Conservation (phyloP, 2,329 filamentous ascomycete species). For the Hawksworthiomyces lignivorus region DNA sequence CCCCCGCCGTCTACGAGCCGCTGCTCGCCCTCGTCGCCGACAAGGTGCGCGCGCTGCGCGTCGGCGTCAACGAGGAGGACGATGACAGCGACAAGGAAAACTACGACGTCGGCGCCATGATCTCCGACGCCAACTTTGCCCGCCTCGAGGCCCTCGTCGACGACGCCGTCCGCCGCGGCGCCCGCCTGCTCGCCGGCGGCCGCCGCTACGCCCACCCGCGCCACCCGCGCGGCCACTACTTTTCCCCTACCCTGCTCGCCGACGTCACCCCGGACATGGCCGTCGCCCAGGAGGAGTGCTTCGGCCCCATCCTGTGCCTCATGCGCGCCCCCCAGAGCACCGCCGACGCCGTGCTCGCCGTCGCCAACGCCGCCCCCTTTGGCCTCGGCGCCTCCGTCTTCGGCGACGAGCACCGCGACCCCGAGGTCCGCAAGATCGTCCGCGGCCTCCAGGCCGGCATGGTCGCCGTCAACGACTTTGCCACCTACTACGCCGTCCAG, state of each 20-base stretch:
- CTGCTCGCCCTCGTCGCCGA: conserved; percentile 65
- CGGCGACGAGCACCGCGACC: conserved; percentile 51
- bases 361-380: conserved; percentile 80
- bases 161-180: conserved; percentile 71
- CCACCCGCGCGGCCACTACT: conserved; percentile 79
- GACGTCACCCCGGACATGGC: conserved; percentile 80
- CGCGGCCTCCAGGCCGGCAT: conserved; percentile 70
- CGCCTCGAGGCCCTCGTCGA: conserved; percentile 68
- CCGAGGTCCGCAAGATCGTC: conserved; percentile 57
- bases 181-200: conserved; percentile 74
- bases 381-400: conserved; percentile 87
- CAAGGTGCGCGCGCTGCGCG: conserved; percentile 64
- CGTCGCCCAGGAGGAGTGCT: conserved; percentile 86
- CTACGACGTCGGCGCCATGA: conserved; percentile 82
- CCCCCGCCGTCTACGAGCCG: conserved; percentile 65
- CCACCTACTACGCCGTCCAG: conserved; percentile 85
- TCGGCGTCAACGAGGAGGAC: conserved; percentile 48
- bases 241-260: conserved; percentile 81
- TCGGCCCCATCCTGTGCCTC: conserved; percentile 81
- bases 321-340: conserved; percentile 63
- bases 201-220: conserved; percentile 62
- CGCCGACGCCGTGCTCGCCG: conserved; percentile 55
- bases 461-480: conserved; percentile 95
- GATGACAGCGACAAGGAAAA: conserved; percentile 19
- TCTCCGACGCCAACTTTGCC: conserved; percentile 69